Conservation (phyloP, 2,329 filamentous ascomycete genomes). For the Fusarium setosum region DNA sequence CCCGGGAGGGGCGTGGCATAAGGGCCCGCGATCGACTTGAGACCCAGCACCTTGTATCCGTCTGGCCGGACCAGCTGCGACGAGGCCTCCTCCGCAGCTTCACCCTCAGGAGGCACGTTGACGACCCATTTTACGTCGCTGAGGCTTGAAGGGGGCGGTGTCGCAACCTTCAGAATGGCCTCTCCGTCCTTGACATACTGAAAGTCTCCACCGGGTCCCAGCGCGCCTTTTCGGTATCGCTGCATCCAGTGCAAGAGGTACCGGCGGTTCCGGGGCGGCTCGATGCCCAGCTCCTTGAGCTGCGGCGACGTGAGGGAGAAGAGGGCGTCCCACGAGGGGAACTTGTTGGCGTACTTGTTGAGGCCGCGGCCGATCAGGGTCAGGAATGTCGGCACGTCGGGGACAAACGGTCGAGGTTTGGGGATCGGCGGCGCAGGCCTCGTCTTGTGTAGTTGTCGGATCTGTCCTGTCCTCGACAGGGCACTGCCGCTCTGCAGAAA, state of each 20-base stretch:
- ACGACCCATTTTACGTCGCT: constrained; percentile 64
- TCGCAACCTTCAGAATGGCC: constrained; percentile 63
- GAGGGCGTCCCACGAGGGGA: constrained; percentile 89
- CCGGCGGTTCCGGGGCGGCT: constrained; percentile 82
- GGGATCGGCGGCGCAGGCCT: constrained; percentile 62
- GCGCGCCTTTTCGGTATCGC: constrained; percentile 80
- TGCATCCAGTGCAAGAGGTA: constrained; percentile 92
- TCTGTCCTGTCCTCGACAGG: constrained; percentile 49
- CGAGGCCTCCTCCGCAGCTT: constrained; percentile 42
- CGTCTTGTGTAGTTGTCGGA: constrained; percentile 58
- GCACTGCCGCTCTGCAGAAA: constrained; percentile 46
- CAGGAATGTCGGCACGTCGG: constrained; percentile 87
- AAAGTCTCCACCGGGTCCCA: constrained; percentile 86
- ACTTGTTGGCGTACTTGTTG: constrained; percentile 84
- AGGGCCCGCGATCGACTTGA: constrained; percentile 78
- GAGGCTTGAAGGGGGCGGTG: constrained; percentile 49
- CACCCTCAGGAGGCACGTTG: constrained; percentile 63
- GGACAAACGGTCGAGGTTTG: constrained; percentile 83
- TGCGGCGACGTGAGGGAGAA: constrained; percentile 84
- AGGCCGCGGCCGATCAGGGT: constrained; percentile 91
- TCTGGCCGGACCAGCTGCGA: constrained; percentile 45
- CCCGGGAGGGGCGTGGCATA: constrained; percentile 77
- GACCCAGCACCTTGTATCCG: constrained; percentile 73
- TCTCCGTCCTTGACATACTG: constrained; percentile 72
- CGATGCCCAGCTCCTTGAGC: constrained; percentile 85